phyloP scores from a whole-genome alignment of 2,329 filamentous ascomycete genomes.

The Cephalotrichum gorgonifer region DNA sequence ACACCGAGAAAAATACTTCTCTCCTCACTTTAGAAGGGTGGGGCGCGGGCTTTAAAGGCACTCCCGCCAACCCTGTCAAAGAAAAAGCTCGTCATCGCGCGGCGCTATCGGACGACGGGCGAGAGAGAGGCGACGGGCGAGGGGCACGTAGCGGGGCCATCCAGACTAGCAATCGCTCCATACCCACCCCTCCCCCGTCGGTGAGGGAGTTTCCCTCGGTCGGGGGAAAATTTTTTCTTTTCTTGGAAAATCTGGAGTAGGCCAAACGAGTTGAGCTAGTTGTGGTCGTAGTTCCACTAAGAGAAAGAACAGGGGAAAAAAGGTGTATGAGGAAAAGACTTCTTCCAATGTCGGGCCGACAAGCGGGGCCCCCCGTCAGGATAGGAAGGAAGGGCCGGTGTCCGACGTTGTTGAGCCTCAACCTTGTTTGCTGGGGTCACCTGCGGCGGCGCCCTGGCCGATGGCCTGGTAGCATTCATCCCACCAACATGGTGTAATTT shows the following conservation, averaged over 20 bases:
- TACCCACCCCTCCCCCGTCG: background rate
- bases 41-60: conserved; percentile 5
- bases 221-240: too few species aligned
- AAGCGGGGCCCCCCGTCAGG: conserved; percentile 14
- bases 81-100: background rate
- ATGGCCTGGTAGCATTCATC: background rate
- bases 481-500: background rate
- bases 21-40: too few species aligned
- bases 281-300: too few species aligned
- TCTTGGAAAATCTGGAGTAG: too few species aligned
- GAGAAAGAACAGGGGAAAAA: too few species aligned
- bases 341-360: too few species aligned
- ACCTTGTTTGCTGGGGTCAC: background rate
- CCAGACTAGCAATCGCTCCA: background rate
- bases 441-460: too few species aligned
- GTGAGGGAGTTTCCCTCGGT: too few species aligned
- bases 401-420: conserved; percentile 15
- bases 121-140: background rate
- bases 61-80: background rate
- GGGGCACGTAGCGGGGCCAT: background rate
- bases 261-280: too few species aligned
- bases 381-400: conserved; percentile 10
- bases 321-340: too few species aligned
- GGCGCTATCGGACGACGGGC: background rate
- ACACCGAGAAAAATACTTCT: too few species aligned